Base-by-base conservation (phyloP, 768 basidiomycete genomes). In the Trametes punicea region DNA sequence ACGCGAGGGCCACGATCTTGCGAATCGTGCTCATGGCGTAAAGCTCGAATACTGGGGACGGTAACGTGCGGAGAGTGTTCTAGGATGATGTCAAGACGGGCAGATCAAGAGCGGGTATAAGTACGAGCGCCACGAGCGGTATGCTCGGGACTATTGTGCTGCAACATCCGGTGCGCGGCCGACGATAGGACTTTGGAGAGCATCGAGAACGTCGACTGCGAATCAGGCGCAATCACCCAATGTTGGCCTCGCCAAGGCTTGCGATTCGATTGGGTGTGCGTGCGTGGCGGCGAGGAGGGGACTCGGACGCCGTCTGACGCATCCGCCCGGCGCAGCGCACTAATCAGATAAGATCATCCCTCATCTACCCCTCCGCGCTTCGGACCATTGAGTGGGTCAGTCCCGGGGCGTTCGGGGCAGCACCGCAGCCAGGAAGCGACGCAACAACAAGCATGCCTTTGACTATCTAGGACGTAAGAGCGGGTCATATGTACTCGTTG, bases 1-100 rank as follows among this genome's bases (percentile, higher is more conserved):
- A 59, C 27, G 66, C 62, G 39, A 57, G 56, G 6, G 67, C 64
- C 55, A 62, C 66, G 40, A 70, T 47, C 42, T 59, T 66, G 16
- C 69, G 60, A 46, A 70, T 60, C 33, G 56, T 53, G 58, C 62
- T 65, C 62, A 64, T 67, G 11, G 27, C 15, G 7, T 25, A 15
- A 21, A 36, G 56, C n/a, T n/a, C n/a, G 27, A 21, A 18, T 18
- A 18, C 30, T 40, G 31, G 20, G 60, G 27, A 30, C 6, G 44
- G 15, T n/a, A n/a, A n/a, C n/a, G 10, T 30, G 46, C 34, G 23
- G 39, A 20, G 30, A 50, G 13, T 2, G 25, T 46, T 39, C 45
- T 31, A 27, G 27, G 23, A 27, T 36, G 27, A 26, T 11, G 20
- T 13, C 10, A 21, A 16, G 27, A 1, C 23, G 45, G 4, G 9